Conservation (phyloP, 306 rosid genomes). For the Vicia sativa region DNA sequence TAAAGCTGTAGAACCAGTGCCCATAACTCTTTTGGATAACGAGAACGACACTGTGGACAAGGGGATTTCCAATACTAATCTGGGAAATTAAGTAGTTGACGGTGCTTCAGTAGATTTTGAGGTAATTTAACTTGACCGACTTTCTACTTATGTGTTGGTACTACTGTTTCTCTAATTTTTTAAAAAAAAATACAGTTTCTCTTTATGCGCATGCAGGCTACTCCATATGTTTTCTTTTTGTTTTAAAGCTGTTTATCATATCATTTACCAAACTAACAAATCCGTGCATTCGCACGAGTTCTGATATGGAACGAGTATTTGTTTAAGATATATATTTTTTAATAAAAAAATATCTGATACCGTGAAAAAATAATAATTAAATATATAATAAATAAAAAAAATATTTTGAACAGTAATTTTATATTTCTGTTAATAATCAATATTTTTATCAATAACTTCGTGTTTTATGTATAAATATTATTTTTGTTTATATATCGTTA, state of each 20-base stretch:
- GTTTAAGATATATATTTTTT: too few relatives aligned
- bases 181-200: not conserved
- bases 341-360: too few relatives aligned
- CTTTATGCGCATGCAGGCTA: slow-evolving; percentile 17
- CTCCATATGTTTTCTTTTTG: slow-evolving; percentile 24
- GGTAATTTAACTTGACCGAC: slow-evolving; percentile 54
- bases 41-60: slow-evolving; percentile 49
- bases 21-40: slow-evolving; percentile 46
- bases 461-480: too few relatives aligned
- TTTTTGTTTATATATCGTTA: too few relatives aligned
- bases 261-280: slow-evolving; percentile 9
- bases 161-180: not conserved
- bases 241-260: slow-evolving; percentile 17
- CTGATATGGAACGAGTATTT: too few relatives aligned
- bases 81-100: slow-evolving; percentile 50
- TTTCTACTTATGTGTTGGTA: slow-evolving; percentile 15
- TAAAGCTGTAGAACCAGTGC: slow-evolving; percentile 58
- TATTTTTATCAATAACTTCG: too few relatives aligned
- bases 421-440: too few relatives aligned
- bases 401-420: too few relatives aligned
- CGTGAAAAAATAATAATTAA: too few relatives aligned
- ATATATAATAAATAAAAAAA: too few relatives aligned
- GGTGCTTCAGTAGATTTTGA: slow-evolving; percentile 55
- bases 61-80: too few relatives aligned
- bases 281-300: too few relatives aligned